Base-by-base conservation (phyloP, 495 filamentous ascomycete genomes). In the Pyrenula massariospora region DNA sequence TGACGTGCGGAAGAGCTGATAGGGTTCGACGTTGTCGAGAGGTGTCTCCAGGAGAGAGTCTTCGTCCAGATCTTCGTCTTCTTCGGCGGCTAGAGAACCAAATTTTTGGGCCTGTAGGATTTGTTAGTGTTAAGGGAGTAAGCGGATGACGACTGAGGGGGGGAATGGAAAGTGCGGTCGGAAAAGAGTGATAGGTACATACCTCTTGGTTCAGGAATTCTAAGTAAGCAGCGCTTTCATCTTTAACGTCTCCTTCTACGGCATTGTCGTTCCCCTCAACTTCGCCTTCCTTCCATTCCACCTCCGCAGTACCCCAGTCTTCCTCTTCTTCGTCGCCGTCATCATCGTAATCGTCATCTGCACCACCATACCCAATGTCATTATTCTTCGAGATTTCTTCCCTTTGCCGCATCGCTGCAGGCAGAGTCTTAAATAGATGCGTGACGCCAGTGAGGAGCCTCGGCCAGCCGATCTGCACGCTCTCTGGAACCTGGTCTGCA, bases 391-490 rank as follows among this genome's bases (percentile, higher is more conserved):
- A 83, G n/a, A 88, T 87, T 54, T 95, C 91, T 68, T 98, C 92
- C 20, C 93, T 90, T 63, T 89, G 86, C 67, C 89, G 88, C 63
- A 94, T 72, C 19, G 93, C 93, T 48, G 84, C 78, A 36, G 93
- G 93, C 57, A 97, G 73, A 3, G 91, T 89, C 66, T 91, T 86
- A 82, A 98, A 98, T 19, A 98, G 79, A 53, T 84, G 75, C 31
- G 92, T 91, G 54, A 95, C 87, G 50, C 94, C 93, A 70, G 91
- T 86, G 63, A 97, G 77, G 54, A 98, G 73, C 61, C 93, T 82
- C n/a, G 93, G 92, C 93, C 93, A 98, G 12, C 94, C 94, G 62
- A 91, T 88, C 63, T 95, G 89, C 49, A 98, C 86, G 64, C 89
- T 96, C 15, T 74, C 69, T 0, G 93, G 93, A 23, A 98, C 84